Conservation (phyloP, 2,329 filamentous ascomycete genomes). For the Aurifilum marmelostoma region DNA sequence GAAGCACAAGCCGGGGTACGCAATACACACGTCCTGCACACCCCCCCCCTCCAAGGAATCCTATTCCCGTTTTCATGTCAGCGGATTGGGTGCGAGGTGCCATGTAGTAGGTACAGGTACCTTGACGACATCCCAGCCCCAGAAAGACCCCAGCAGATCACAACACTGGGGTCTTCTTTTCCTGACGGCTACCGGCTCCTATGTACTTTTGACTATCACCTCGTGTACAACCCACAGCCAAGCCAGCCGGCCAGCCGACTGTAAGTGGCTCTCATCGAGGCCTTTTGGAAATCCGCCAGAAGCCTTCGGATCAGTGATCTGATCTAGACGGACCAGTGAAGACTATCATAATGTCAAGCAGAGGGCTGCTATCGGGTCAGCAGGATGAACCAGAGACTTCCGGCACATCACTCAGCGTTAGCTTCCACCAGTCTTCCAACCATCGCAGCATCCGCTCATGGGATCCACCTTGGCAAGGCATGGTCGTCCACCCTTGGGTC, state of each 20-base stretch:
- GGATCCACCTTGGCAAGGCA: constrained; percentile 28
- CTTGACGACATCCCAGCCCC: not conserved
- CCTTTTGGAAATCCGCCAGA: not conserved
- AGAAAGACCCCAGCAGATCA: not conserved
- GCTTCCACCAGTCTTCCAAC: constrained; percentile 25
- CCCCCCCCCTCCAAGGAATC: not conserved
- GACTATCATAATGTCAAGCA: constrained; percentile 9
- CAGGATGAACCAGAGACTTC: constrained; percentile 2
- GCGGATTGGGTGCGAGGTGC: not conserved
- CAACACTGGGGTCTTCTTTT: not conserved
- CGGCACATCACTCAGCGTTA: constrained; percentile 18
- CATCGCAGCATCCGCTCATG: constrained; percentile 3
- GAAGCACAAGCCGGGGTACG: not conserved
- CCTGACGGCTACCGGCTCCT: constrained; percentile 16
- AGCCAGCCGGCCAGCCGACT: constrained; percentile 5
- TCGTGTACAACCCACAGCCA: constrained; percentile 12
- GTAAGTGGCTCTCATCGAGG: constrained; percentile 5
- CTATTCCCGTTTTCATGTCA: not conserved
- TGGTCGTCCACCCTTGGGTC: constrained; percentile 29
- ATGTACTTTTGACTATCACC: not conserved
- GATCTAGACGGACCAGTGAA: not conserved
- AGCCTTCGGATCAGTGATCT: not conserved
- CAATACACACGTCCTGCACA: not conserved
- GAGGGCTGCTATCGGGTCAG: not conserved
- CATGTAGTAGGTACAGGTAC: constrained; percentile 7